Conservation (phyloP, 139 green algal species). For the Picochlorum sp. region DNA sequence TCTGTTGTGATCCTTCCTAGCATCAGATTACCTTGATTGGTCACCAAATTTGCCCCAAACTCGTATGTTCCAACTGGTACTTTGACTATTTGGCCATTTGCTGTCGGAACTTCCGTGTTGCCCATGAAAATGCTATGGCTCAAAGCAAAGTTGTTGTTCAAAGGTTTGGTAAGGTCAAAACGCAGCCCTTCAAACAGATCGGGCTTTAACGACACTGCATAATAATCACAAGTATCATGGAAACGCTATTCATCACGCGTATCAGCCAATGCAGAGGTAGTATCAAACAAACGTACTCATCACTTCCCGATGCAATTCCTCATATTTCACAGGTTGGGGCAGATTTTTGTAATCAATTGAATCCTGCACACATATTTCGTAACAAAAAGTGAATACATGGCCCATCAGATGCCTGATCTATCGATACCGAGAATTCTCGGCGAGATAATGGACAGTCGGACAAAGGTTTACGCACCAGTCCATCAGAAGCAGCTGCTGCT, state of each 20-base stretch:
- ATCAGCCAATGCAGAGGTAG: neutral
- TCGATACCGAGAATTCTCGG: no score
- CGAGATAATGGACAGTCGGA: no score
- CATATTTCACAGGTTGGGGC: constrained; percentile 82
- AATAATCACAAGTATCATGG: neutral
- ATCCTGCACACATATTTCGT: neutral
- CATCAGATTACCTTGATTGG: constrained; percentile 64
- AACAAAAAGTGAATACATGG: no score
- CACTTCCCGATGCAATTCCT: constrained; percentile 86
- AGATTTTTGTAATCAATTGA: constrained; percentile 36
- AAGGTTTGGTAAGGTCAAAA: constrained; percentile 95
- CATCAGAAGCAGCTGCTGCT: constrained; percentile 7
- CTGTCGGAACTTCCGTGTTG: constrained; percentile 78
- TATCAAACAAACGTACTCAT: constrained; percentile 54
- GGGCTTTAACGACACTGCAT: constrained; percentile 85
- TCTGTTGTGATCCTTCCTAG: constrained; percentile 87
- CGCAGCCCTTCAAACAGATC: constrained; percentile 93
- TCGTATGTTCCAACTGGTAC: constrained; percentile 85
- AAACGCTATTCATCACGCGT: neutral
- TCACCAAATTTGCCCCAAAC: constrained; percentile 96
- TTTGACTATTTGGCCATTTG: constrained; percentile 67
- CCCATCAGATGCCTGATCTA: no score
- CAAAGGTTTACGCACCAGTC: neutral
- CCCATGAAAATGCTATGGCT: constrained; percentile 92
- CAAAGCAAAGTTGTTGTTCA: constrained; percentile 96